Evolutionary conservation across 352 stramenopile genomes (phyloP), one percentile per base, ranked within the genome.

Genomic region (Globisporangium yorkense): DNA sequence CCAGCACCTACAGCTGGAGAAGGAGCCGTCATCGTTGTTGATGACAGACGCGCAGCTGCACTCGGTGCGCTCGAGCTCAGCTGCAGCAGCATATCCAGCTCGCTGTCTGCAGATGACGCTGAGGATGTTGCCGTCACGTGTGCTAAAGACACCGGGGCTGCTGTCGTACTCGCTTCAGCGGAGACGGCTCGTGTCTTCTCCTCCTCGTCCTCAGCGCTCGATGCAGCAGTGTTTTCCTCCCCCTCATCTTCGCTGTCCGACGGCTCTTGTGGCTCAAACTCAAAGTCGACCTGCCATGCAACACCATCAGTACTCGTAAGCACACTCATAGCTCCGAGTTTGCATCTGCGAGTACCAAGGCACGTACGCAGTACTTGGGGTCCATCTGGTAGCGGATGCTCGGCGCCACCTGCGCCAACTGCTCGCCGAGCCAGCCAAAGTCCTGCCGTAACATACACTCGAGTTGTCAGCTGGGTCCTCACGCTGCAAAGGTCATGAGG

Each of bases 311-410:
- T 47, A 5, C 37, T 43, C 37, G 12, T 43, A 18, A 43, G 37
- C 5, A 33, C 24, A 40, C 20, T 35, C 31, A 47, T 16, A 24
- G 16, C 4, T 10, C 41, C 41, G 15, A 47, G 8, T 27, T 27
- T 27, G 24, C 6, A 24, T 24, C 18, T 10, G 5, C 33, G 9
- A 47, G n/a, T 24, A 24, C 6, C 41, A 48, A 21, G 18, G 1
- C 33, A 75, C 80, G 70, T 57, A 91, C 81, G 49, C 78, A 88
- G 54, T 87, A 90, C 69, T 89, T 89, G 2, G 70, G 63, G 44
- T 93, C 80, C 57, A 93, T 83, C 33, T 72, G 68, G 58, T 84
- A 91, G 31, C 83, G 80, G 21, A 77, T 61, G 16, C 68, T 63
- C 9, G 74, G 83, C 33, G 71, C 18, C 24, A 91, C 66, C 3